Evolutionary conservation across 768 basidiomycete species (phyloP).

Genomic region (Kwoniella bestiolae): DNA sequence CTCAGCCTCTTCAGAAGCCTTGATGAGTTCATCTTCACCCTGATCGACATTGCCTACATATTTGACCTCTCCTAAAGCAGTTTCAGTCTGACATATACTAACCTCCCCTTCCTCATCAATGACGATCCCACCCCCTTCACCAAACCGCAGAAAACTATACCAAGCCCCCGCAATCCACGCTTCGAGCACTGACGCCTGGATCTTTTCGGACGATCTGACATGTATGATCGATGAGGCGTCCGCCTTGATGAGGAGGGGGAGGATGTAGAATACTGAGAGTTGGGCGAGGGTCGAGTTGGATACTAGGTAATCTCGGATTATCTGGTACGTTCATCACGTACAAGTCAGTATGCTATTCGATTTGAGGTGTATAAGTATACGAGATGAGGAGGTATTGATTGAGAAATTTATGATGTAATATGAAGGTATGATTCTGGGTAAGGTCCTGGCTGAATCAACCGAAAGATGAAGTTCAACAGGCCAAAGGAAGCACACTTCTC

Average conservation of each 20-base stretch:
- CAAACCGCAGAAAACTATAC: constrained; percentile 30
- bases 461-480: constrained; percentile 1
- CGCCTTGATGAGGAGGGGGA: constrained; percentile 31
- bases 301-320: constrained; percentile 35
- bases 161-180: constrained; percentile 44
- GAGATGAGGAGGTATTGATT: not conserved
- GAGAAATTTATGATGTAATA: too few species aligned
- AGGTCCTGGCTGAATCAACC: too few species aligned
- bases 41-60: too few species aligned
- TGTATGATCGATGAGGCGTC: not conserved
- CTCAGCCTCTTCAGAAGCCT: not conserved
- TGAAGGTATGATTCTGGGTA: too few species aligned
- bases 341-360: not conserved
- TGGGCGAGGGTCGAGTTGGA: constrained; percentile 38
- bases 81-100: not conserved
- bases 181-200: constrained; percentile 38
- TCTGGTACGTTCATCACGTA: constrained; percentile 11
- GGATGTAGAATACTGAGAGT: constrained; percentile 34
- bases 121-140: not conserved
- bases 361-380: not conserved
- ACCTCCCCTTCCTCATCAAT: not conserved
- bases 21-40: not conserved
- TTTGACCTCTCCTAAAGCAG: too few species aligned
- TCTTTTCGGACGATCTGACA: constrained; percentile 26
- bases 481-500: too few species aligned